phyloP scores from a whole-genome alignment of 768 basidiomycete genomes.

The Pleurotus platypus region DNA sequence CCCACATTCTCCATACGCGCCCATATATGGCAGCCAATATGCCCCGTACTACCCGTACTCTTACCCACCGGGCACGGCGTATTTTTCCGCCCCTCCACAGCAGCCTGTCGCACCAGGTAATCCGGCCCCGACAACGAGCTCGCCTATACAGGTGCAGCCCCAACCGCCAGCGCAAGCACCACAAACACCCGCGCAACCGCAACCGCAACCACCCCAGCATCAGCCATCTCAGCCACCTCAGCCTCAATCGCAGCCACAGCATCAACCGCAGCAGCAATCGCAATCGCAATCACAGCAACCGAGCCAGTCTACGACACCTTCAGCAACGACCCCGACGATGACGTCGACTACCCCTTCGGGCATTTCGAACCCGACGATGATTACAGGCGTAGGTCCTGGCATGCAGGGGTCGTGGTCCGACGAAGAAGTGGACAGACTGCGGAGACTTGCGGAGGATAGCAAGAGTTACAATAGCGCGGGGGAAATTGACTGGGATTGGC shows the following conservation, averaged over 20 bases:
- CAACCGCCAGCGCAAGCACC: conserved; percentile 13
- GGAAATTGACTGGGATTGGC: conserved; percentile 79
- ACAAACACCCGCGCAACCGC: not conserved
- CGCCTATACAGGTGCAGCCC: conserved; percentile 10
- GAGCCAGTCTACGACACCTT: conserved; percentile 18
- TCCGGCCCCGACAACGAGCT: not conserved
- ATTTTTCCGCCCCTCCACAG: conserved; percentile 8
- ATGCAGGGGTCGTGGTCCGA: conserved; percentile 74
- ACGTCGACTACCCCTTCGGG: conserved; percentile 25
- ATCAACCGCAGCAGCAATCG: conserved; percentile 13
- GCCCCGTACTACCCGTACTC: conserved; percentile 13
- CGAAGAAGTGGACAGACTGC: conserved; percentile 69
- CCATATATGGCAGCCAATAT: conserved; percentile 24
- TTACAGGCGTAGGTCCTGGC: conserved; percentile 32
- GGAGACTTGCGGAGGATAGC: conserved; percentile 66
- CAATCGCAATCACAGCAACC: conserved; percentile 13
- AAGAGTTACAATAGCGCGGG: conserved; percentile 42
- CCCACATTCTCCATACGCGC: conserved; percentile 39
- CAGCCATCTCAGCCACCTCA: conserved; percentile 18
- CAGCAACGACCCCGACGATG: conserved; percentile 20
- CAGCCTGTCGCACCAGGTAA: conserved; percentile 16
- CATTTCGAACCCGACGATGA: conserved; percentile 24
- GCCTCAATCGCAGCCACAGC: conserved; percentile 14
- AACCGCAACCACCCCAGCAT: conserved; percentile 7
- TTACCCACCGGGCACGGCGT: conserved; percentile 4